A percentile compares a stretch with the other conserved stretches of the same genome.
phyloP scores from a whole-genome alignment of 352 stramenopile genomes.

The Globisporangium cylindrosporum region DNA sequence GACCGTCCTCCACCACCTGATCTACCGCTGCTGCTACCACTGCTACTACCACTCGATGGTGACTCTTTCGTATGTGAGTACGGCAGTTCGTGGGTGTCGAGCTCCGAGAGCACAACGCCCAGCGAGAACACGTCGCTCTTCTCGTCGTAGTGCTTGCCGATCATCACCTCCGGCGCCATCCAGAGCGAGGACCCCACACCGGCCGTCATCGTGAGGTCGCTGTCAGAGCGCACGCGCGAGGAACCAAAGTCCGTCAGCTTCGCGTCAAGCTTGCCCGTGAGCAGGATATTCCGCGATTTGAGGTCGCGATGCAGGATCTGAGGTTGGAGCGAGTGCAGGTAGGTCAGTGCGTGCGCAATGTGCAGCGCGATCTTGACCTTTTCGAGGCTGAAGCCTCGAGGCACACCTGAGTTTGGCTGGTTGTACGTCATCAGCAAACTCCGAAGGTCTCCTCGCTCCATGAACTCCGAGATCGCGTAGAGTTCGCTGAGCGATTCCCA shows the following conservation, averaged over 20 bases:
- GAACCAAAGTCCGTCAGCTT: constrained; percentile 59
- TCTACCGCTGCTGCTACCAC: neutral
- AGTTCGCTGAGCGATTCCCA: constrained; percentile 53
- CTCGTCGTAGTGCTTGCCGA: constrained; percentile 23
- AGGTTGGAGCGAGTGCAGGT: constrained; percentile 41
- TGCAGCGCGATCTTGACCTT: constrained; percentile 46
- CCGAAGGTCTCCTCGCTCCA: constrained; percentile 48
- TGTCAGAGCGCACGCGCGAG: constrained; percentile 10
- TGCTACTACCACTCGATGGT: neutral
- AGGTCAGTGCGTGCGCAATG: constrained; percentile 40
- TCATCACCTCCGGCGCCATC: constrained; percentile 54
- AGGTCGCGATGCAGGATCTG: constrained; percentile 57
- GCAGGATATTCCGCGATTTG: constrained; percentile 69
- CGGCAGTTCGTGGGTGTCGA: constrained; percentile 53
- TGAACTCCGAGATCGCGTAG: constrained; percentile 53
- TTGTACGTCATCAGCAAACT: constrained; percentile 31
- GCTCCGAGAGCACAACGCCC: constrained; percentile 77
- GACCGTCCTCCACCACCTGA: constrained; percentile 19
- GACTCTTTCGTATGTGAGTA: constrained; percentile 24
- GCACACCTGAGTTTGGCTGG: neutral
- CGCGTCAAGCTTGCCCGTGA: constrained; percentile 31
- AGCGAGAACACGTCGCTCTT: constrained; percentile 53
- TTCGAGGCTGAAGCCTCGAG: constrained; percentile 22
- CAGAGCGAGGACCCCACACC: constrained; percentile 37
- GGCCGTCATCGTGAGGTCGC: constrained; percentile 30